Conservation (phyloP, 2,329 filamentous ascomycete species). For the Paracorniculantispora psalliotae region DNA sequence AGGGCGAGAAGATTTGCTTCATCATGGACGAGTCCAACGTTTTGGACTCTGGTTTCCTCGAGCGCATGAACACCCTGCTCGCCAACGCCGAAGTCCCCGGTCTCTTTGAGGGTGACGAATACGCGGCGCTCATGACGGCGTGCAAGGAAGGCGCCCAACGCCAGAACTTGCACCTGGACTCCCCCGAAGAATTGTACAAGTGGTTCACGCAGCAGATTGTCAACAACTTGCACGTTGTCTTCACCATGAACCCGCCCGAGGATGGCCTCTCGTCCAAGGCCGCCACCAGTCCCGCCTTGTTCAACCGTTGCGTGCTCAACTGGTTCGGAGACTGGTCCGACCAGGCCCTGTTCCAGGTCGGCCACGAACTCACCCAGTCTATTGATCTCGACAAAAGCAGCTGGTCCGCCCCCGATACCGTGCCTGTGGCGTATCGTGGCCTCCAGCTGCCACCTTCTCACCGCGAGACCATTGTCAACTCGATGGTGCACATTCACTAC, state of each 20-base stretch:
- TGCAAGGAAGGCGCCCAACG: constrained; percentile 98
- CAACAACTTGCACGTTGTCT: constrained; percentile 97
- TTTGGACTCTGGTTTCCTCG: constrained; percentile 94
- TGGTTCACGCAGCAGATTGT: constrained; percentile 99
- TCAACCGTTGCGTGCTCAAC: constrained; percentile 99
- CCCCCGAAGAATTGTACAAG: constrained; percentile 98
- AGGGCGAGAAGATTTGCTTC: constrained; percentile 99
- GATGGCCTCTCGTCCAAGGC: constrained; percentile 93
- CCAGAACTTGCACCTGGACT: constrained; percentile 91
- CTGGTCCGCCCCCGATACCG: constrained; percentile 81
- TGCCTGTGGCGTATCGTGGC: constrained; percentile 87
- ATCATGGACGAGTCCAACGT: constrained; percentile 99
- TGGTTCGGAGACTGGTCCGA: constrained; percentile 99
- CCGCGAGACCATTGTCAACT: constrained; percentile 88
- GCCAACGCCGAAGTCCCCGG: constrained; percentile 99
- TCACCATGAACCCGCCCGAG: constrained; percentile 99
- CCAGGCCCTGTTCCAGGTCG: constrained; percentile 96
- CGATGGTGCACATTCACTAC: constrained; percentile 98
- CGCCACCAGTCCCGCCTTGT: constrained; percentile 92
- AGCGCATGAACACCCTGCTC: constrained; percentile 97
- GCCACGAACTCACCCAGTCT: constrained; percentile 90
- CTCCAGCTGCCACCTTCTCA: constrained; percentile 82
- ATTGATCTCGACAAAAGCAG: constrained; percentile 87
- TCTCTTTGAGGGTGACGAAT: constrained; percentile 98
- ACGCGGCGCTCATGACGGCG: constrained; percentile 96